Conservation (phyloP, 257 asterid species). For the Forsythia viridissima region DNA sequence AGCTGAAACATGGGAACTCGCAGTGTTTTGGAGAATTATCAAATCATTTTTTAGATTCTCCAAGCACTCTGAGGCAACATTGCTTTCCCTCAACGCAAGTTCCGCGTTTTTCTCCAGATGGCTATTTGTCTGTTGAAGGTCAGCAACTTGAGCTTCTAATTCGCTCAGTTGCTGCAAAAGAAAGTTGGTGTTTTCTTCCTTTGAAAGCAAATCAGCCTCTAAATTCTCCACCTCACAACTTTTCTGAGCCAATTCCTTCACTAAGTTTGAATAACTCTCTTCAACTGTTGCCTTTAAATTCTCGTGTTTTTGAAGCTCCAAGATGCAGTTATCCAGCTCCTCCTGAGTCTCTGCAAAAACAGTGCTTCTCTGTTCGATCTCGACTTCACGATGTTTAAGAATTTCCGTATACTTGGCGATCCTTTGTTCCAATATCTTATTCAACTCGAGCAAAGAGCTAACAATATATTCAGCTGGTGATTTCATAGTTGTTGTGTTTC, state of each 20-base stretch:
- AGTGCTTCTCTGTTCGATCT: constrained; percentile 38
- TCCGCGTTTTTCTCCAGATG: constrained; percentile 41
- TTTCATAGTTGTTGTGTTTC: constrained; percentile 17
- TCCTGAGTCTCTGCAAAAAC: constrained; percentile 35
- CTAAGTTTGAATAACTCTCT: constrained; percentile 34
- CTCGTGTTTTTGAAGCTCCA: constrained; percentile 47
- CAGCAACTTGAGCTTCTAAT: constrained; percentile 40
- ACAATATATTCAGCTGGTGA: constrained; percentile 29
- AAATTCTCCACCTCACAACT: constrained; percentile 32
- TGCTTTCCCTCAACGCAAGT: constrained; percentile 32
- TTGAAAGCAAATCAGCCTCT: constrained; percentile 36
- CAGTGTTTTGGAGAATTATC: constrained; percentile 27
- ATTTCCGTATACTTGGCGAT: constrained; percentile 37
- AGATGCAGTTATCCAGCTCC: constrained; percentile 38
- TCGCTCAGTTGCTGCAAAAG: constrained; percentile 32
- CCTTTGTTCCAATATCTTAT: constrained; percentile 60
- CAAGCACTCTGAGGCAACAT: constrained; percentile 31
- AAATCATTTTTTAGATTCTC: constrained; percentile 41
- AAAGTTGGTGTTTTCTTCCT: constrained; percentile 31
- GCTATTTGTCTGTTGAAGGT: constrained; percentile 39
- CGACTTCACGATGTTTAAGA: constrained; percentile 35
- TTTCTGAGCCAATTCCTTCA: constrained; percentile 45
- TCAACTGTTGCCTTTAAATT: constrained; percentile 39
- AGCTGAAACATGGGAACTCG: constrained; percentile 33
- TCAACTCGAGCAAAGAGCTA: constrained; percentile 51